Conservation (phyloP, 2,329 filamentous ascomycete genomes). For the Fusarium subtropicale region DNA sequence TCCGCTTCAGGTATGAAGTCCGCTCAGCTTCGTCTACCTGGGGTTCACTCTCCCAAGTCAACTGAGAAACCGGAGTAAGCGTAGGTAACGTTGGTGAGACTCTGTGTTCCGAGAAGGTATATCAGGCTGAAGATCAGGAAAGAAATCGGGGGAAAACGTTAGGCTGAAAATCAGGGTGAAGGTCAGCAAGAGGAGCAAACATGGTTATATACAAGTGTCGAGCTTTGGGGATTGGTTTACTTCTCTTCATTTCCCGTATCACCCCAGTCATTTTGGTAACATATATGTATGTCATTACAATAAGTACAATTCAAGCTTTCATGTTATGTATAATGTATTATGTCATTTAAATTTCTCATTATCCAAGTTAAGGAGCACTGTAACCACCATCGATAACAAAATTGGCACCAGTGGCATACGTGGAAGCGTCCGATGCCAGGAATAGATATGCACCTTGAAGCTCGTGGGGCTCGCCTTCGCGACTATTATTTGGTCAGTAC, state of each 20-base stretch:
- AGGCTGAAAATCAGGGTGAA: not conserved
- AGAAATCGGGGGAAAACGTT: not conserved
- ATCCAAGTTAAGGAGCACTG: constrained; percentile 38
- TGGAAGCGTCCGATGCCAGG: constrained; percentile 49
- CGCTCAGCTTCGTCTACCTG: not conserved
- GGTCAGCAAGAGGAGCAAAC: not conserved
- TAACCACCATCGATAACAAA: constrained; percentile 50
- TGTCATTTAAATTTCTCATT: not conserved
- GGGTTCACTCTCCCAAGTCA: constrained; percentile 21
- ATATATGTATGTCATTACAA: not conserved
- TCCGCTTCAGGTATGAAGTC: not conserved
- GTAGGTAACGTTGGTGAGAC: not conserved
- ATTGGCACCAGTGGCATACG: constrained; percentile 50
- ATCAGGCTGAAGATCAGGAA: not conserved
- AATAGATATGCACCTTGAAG: constrained; percentile 45
- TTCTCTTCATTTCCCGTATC: constrained; percentile 3
- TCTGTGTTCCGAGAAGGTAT: not conserved
- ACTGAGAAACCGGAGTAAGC: constrained; percentile 1
- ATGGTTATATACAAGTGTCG: not conserved
- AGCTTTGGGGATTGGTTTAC: not conserved
- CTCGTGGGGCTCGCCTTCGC: constrained; percentile 46
- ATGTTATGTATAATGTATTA: no score
- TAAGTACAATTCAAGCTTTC: not conserved
- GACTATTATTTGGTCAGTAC: constrained; percentile 35
- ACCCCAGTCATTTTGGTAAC: constrained; percentile 4